phyloP scores from a whole-genome alignment of 495 filamentous ascomycete species.

The Jackrogersella minutella region DNA sequence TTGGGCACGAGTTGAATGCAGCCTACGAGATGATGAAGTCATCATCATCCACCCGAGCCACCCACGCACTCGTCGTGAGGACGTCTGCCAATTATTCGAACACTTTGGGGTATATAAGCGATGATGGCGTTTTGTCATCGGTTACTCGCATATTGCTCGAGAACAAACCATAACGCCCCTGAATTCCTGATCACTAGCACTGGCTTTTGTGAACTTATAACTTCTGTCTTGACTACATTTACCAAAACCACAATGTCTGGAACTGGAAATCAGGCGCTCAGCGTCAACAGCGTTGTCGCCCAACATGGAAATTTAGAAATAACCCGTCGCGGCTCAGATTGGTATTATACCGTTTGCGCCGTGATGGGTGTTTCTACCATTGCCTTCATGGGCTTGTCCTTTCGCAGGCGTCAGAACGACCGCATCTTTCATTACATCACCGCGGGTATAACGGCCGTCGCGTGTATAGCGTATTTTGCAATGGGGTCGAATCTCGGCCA shows the following conservation, averaged over 20 bases:
- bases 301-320: conserved; percentile 62
- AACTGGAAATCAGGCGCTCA: conserved; percentile 58
- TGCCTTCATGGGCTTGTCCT: conserved; percentile 54
- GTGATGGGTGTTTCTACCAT: conserved; percentile 55
- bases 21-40: conserved; percentile 30
- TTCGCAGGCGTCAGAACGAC: conserved; percentile 59
- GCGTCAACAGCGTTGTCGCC: conserved; percentile 53
- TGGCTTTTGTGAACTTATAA: no score
- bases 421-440: conserved; percentile 77
- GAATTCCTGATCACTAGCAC: no score
- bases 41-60: background rate
- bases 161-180: background rate
- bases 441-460: conserved; percentile 65
- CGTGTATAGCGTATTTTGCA: conserved; percentile 71
- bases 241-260: conserved; percentile 4
- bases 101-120: background rate
- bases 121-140: background rate
- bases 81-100: conserved; percentile 5
- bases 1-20: background rate
- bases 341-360: conserved; percentile 63
- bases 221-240: no score
- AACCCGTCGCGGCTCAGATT: conserved; percentile 64
- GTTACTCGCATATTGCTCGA: background rate
- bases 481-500: conserved; percentile 75
- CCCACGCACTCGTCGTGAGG: background rate